Base-by-base conservation (phyloP, 768 basidiomycete genomes). In the Plicaturopsis crispa region DNA sequence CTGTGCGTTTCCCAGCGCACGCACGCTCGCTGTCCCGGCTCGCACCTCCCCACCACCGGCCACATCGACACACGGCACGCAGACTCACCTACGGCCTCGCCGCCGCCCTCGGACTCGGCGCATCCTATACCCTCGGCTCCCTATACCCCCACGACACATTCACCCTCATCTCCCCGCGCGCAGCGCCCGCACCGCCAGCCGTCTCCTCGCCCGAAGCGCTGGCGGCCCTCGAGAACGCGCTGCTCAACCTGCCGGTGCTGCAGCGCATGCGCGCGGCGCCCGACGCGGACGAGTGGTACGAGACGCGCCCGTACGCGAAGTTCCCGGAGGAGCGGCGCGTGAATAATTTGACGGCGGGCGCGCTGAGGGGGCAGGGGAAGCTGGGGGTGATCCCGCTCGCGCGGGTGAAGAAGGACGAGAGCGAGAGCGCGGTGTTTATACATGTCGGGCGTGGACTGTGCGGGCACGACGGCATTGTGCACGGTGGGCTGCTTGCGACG, bases 381-480 rank as follows among this genome's bases (percentile, higher is more conserved):
- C 70, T 99, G 2, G 88, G 91, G 0, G 55, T 94, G 40, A 67
- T 71, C 14, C 91, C 92, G 3, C 52, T 98, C 3, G 75, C 89
- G 8, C 73, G 92, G 16, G 75, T 75, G 13, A 75, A 67, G 49
- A 67, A 63, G 39, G 90, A 96, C 60, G 87, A 91, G 54, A 69
- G 67, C 8, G 87, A 90, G 60, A 74, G 75, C 7, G 52, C 78
- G 19, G 66, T 78, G 4, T 64, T 96, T 42, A 39, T 92, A 2
- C 94, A 97, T 50, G 66, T 96, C 2, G 94, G 94, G 2, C 63
- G 85, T 30, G 85, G 81, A 2, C 45, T 98, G 36, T 98, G 94
- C 52, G 93, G 88, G 3, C 84, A 94, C 45, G 91, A 94, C 59
- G 94, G 94, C 0, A 91, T 99, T 44, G 65, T 97, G 3, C 94